These are phyloP conservation scores for Lolium rigidum DNA, from an alignment of 176 grass and related monocot genomes.

Conservation along the genomic window DNA sequence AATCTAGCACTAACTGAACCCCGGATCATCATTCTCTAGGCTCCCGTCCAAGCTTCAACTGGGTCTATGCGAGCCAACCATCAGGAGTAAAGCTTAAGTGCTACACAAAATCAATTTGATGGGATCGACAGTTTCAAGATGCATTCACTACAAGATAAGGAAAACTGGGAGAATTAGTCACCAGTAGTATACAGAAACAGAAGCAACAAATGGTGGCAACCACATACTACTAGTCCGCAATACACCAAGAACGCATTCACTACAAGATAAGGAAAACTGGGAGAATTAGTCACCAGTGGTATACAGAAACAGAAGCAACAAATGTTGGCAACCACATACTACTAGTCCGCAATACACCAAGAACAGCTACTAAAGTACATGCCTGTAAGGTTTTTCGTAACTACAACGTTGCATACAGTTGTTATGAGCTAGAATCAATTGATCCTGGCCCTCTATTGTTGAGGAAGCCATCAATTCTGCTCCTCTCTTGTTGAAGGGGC, in stretches of 20 bases:
- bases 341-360: slow-evolving; percentile 29
- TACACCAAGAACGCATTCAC: background rate
- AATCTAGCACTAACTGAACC: slow-evolving; percentile 2
- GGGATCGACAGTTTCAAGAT: slow-evolving; percentile 7
- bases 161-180: background rate
- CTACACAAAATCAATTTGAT: background rate
- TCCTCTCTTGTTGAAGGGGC: slow-evolving; percentile 79
- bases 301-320: background rate
- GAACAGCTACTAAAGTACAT: background rate
- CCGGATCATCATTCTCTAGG: background rate
- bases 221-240: slow-evolving; percentile 32
- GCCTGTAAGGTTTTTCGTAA: slow-evolving; percentile 11
- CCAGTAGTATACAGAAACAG: background rate
- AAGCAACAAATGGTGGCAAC: slow-evolving; percentile 17
- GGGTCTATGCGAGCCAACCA: background rate
- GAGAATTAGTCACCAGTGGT: background rate
- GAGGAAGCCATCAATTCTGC: slow-evolving; percentile 49
- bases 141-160: background rate
- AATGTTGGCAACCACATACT: slow-evolving; percentile 25
- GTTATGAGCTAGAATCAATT: background rate
- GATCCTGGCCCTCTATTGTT: slow-evolving; percentile 66
- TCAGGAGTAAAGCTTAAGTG: background rate
- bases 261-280: background rate
- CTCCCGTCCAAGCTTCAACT: background rate
- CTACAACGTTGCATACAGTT: slow-evolving; percentile 21